Base-by-base conservation (phyloP, 441 rosid genomes). In the Eruca vesicaria region DNA sequence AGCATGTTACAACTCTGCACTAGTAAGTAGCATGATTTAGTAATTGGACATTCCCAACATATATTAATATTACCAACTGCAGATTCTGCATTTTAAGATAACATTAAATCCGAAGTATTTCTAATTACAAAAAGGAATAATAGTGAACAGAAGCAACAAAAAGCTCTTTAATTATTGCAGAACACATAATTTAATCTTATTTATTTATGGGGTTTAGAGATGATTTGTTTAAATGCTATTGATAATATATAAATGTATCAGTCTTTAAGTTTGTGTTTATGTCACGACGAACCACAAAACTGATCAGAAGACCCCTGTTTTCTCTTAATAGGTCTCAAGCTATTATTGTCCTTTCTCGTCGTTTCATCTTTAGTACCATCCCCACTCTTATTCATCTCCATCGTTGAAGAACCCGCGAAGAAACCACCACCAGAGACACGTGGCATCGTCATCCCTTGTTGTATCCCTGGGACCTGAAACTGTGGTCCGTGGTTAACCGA, bases 401-500 rank as follows among this genome's bases (percentile, higher is more conserved):
- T 71, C 63, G 81, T 78, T 43, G 80, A 78, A 67, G 91, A 63
- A 70, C 88, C 77, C 5, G 32, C 7, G 23, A 64, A 56, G 63
- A 77, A 82, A 26, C 86, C 89, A 72, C 86, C 63, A 70, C 68
- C 87, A 36, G 94, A 67, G 45, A 79, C 65, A 56, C 68, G 81
- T 48, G 88, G 88, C 77, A 85, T 78, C 21, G 86, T 79, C 82
- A 85, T 63, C 2, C 86, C 82, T 77, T 84, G 70, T 35, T 77
- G 92, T 78, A 80, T 78, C 83, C 82, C 86, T 5, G 79, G 80
- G 62, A 78, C 78, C 2, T 85, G 88, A 78, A 86, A 86, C 71
- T 82, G 89, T 20, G 82, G 73, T 72, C 91, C 92, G 8, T 79
- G 86, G 84, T 81, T 82, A 9, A 66, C 85, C 68, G 86, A 69